phyloP scores from a whole-genome alignment of 345 rosid species.

The Psidium friedrichsthalianum region DNA sequence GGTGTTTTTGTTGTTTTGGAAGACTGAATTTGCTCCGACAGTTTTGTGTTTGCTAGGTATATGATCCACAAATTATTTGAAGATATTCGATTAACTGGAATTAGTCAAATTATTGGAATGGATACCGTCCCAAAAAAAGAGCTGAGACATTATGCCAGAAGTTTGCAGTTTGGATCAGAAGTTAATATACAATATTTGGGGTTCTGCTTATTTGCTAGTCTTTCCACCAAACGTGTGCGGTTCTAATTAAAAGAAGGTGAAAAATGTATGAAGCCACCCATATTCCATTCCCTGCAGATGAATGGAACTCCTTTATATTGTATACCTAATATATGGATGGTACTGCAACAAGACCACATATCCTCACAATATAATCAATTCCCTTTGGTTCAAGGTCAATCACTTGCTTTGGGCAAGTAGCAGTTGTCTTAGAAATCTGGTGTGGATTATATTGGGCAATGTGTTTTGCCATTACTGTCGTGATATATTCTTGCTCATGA shows the following conservation, averaged over 20 bases:
- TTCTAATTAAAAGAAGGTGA: accelerated
- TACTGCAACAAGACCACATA: neutral
- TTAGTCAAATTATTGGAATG: neutral
- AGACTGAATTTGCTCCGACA: neutral
- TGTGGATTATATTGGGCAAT: neutral
- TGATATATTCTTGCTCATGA: accelerated
- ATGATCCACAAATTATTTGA: neutral
- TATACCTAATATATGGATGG: accelerated
- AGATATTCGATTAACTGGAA: neutral
- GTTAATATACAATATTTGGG: accelerated
- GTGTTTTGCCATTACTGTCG: neutral
- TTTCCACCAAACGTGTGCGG: neutral
- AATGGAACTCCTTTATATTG: neutral
- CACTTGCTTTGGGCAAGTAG: neutral
- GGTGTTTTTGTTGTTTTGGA: neutral
- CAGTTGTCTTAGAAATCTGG: neutral
- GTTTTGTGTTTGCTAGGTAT: neutral
- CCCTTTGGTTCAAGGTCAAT: neutral
- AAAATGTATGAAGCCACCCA: neutral
- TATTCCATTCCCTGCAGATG: neutral
- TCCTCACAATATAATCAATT: accelerated
- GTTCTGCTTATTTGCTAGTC: neutral
- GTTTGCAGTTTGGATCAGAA: accelerated
- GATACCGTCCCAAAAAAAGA: neutral
- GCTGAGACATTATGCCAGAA: neutral